A percentile compares a stretch with the other conserved stretches of the same genome.
phyloP scores from a whole-genome alignment of 306 rosid genomes.

The Castanea mollissima region DNA sequence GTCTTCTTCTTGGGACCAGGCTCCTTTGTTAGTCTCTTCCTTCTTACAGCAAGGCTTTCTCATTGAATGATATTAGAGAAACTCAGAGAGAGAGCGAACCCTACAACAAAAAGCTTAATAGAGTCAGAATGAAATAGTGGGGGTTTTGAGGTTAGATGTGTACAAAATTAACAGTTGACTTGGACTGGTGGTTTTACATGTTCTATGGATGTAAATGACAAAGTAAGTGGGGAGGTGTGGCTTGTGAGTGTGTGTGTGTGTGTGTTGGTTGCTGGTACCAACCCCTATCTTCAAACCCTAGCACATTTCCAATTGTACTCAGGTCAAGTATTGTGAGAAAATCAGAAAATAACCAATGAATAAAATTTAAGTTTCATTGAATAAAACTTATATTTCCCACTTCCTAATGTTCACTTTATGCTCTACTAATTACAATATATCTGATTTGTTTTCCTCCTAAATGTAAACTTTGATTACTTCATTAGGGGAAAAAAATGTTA shows the following conservation, averaged over 20 bases:
- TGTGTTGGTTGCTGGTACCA: not conserved
- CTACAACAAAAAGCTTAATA: not conserved
- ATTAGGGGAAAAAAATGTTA: too few species aligned
- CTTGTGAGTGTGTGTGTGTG: not conserved
- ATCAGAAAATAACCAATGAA: too few species aligned
- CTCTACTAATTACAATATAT: too few species aligned
- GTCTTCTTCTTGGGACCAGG: slow-evolving; percentile 51
- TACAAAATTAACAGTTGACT: not conserved
- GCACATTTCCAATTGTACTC: not conserved
- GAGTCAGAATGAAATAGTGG: not conserved
- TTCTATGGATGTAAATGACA: not conserved
- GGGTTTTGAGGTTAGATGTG: not conserved
- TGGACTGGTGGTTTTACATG: slow-evolving; percentile 6
- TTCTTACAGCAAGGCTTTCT: slow-evolving; percentile 35
- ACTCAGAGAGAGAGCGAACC: not conserved
- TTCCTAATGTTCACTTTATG: too few species aligned
- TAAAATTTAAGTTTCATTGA: too few species aligned
- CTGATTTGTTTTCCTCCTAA: too few species aligned
- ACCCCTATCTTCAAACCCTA: not conserved
- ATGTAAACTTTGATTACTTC: too few species aligned
- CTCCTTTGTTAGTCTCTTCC: slow-evolving; percentile 33
- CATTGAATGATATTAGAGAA: slow-evolving; percentile 5
- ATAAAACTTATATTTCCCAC: too few species aligned
- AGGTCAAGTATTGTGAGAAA: too few species aligned
- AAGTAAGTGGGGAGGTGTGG: not conserved